Base-by-base conservation (phyloP, 345 rosid species). In the Xanthoceras sorbifolium region DNA sequence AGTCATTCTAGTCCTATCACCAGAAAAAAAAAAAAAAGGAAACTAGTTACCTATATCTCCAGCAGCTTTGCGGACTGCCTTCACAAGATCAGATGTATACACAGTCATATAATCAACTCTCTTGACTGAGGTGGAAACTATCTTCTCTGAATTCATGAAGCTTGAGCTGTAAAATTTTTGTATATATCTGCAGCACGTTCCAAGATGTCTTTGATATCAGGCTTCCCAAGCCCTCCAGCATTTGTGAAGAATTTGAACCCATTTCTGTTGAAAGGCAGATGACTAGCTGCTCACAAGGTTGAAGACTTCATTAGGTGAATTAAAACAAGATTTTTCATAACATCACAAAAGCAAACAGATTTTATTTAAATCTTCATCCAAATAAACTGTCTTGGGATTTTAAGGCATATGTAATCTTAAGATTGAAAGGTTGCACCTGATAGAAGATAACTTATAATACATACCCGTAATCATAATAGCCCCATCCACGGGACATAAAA, bases 391-490 rank as follows among this genome's bases (percentile, higher is more conserved):
- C 17, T 38, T 59, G 6, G 23, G 20, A 74, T 38, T 17, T 32
- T 61, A 59, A 67, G 63, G 36, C 50, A 60, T 15, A 28, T 59
- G 17, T 38, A 25, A 48, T 64, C 55, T 38, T 26, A 6, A 52
- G 36, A 76, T 71, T 31, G 22, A 72, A 68, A 23, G 34, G 63
- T 63, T 5, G 25, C 63, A 60, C 60, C 54, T n/a, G 54, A 64
- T 62, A 65, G 66, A 63, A 74, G 29, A 69, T 32, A 75, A 69
- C 29, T 57, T 62, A 34, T 52, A 42, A 72, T 28, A 40, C 69
- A 42, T 79, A 96, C 99, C 99, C 80, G 99, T 96, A 67, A 93
- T 94, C 98, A 96, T 96, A 74, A 96, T 89, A 85, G 97, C 96
- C 64, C 99, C 99, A 82, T 96, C 99, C 74, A 83, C 97, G 31